Evolutionary conservation across 495 filamentous ascomycete genomes (phyloP), one percentile per base, ranked within the genome.

Genomic region (Delitschia confertaspora): DNA sequence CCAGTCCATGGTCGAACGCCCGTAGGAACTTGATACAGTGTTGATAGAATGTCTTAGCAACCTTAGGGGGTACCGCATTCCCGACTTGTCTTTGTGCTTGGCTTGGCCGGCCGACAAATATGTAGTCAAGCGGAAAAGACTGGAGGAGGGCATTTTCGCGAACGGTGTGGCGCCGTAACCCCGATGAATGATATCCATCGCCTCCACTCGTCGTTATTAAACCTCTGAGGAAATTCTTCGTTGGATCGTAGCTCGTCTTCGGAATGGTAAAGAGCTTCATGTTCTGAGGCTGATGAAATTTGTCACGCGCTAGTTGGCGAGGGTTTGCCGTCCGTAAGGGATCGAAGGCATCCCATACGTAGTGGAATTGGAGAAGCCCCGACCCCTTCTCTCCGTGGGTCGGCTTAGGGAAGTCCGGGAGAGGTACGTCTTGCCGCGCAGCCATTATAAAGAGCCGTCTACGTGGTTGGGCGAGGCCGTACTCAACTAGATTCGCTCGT

Each of bases 101-200:
- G 0, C 53, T 61, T 6, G 52, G 56, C 3, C 49, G 33, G 0
- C 61, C 62, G 2, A 57, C 51, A 0, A 31, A 42, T 0, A 41
- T 31, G 61, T 85, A 82, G 2, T 65, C 60, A 0, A 65, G 9
- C 0, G 87, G 85, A 37, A 95, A 95, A 0, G 76, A 78, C 45
- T 91, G 83, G 2, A 95, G 55, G 8, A 74, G 69, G 0, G 89
- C 84, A 24, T 82, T 73, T 49, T 98, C 91, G 0, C 81, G 73
- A 0, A 74, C 49, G 0, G 82, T 93, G 42, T 83, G 85, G 0
- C 68, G 60, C 0, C 89, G 62, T n/a, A 45, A 55, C 0, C 86
- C 89, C 6, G 57, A 69, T 1, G 79, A 85, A 49, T 95, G 85
- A 21, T 68, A 68, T 49, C 82, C 81, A 10, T 72, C 72, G 0